These are phyloP conservation scores for Mucor plumbeus DNA, from an alignment of 371 early-diverging fungal species.

Conservation along the genomic window DNA sequence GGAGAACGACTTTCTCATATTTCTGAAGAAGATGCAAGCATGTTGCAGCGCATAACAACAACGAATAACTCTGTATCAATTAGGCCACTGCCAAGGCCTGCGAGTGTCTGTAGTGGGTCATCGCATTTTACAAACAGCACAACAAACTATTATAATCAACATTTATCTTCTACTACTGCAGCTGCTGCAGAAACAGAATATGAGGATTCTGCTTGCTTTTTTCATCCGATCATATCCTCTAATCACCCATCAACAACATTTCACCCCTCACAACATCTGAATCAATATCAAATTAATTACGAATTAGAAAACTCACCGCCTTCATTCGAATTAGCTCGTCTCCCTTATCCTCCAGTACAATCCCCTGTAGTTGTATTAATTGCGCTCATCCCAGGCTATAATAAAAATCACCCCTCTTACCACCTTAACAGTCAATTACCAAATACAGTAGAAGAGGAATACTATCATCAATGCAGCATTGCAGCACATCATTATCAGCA, in stretches of 20 bases:
- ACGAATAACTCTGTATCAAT: constrained; percentile 19
- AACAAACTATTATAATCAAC: constrained; percentile 4
- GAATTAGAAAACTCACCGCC: constrained; percentile 12
- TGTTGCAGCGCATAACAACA: constrained; percentile 34
- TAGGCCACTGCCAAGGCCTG: constrained; percentile 12
- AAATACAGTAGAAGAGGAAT: constrained; percentile 5
- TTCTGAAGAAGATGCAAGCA: constrained; percentile 52
- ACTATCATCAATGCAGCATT: constrained; percentile 11
- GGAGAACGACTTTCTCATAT: constrained; percentile 49
- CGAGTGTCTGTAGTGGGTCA: constrained; percentile 12
- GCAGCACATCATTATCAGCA: constrained; percentile 4
- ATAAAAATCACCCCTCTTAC: neutral
- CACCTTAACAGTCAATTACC: neutral
- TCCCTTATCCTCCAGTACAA: constrained; percentile 24
- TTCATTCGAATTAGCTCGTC: constrained; percentile 28
- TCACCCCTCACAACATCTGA: neutral
- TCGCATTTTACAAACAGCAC: constrained; percentile 1
- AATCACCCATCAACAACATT: neutral
- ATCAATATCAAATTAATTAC: neutral
- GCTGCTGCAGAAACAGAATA: neutral
- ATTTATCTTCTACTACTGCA: neutral
- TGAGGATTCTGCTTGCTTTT: constrained; percentile 14
- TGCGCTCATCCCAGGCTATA: constrained; percentile 8
- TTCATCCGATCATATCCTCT: neutral
- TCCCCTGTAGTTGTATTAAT: constrained; percentile 16